These are phyloP conservation scores for Mycena citricolor DNA, from an alignment of 1,284 basidiomycete species.

Conservation along the genomic window DNA sequence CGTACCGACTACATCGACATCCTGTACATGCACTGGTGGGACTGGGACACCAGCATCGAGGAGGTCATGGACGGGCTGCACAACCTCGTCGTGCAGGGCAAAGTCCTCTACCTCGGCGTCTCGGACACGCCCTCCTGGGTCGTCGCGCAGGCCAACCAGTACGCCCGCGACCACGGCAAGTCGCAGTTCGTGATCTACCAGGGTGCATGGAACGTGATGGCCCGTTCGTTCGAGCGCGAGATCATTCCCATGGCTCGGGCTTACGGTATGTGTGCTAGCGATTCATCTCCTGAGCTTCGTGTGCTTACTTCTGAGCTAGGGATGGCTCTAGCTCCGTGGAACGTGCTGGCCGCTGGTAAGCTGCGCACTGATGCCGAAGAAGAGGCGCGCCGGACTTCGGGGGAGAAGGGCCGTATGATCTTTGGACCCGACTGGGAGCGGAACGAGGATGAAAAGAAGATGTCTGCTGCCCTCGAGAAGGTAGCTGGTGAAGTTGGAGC, in stretches of 20 bases:
- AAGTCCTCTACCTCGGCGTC: slow-evolving; percentile 8
- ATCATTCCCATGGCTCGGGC: slow-evolving; percentile 42
- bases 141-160: slow-evolving; percentile 28
- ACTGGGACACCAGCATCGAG: too few species aligned
- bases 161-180: slow-evolving; percentile 33
- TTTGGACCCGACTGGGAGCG: slow-evolving; percentile 40
- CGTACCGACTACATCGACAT: slow-evolving; percentile 15
- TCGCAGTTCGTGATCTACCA: slow-evolving; percentile 42
- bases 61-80: slow-evolving; percentile 5
- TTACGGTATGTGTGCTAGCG: slow-evolving; percentile 27
- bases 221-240: slow-evolving; percentile 17
- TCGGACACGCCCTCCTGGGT: slow-evolving; percentile 29
- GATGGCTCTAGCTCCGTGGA: slow-evolving; percentile 45
- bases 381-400: slow-evolving; percentile 33
- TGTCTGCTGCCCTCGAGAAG: slow-evolving; percentile 41
- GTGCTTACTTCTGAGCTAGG: too few species aligned
- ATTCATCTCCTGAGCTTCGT: too few species aligned
- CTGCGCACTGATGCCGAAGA: slow-evolving; percentile 49
- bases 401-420: too few species aligned
- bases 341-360: slow-evolving; percentile 46
- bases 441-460: slow-evolving; percentile 37
- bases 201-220: slow-evolving; percentile 35
- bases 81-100: slow-evolving; percentile 3
- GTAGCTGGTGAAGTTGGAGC: slow-evolving; percentile 6
- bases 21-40: slow-evolving; percentile 9